Percentiles rank a stretch among this genome's conserved stretches.
phyloP scores from a whole-genome alignment of 352 stramenopile genomes.

The Phytophthora niederhauseri region DNA sequence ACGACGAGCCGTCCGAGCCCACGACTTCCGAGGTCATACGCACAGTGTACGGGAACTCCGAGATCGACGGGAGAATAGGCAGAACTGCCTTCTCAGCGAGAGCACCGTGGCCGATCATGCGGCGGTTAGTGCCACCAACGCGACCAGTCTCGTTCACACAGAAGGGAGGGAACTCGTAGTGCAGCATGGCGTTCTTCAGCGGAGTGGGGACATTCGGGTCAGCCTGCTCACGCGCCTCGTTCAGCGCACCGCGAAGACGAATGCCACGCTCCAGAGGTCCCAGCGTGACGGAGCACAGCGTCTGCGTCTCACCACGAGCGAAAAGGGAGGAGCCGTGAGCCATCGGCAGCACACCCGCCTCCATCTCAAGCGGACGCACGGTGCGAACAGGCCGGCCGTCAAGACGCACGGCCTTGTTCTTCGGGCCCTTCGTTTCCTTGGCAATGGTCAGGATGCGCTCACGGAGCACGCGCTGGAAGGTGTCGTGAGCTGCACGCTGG shows the following conservation, averaged over 20 bases:
- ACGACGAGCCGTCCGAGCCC: constrained; percentile 94
- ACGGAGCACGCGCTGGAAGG: constrained; percentile 76
- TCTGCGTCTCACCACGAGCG: constrained; percentile 89
- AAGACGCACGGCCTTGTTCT: constrained; percentile 65
- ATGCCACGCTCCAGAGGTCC: constrained; percentile 80
- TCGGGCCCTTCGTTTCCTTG: constrained; percentile 28
- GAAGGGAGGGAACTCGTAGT: constrained; percentile 99
- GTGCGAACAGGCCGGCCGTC: constrained; percentile 86
- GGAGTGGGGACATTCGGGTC: constrained; percentile 39
- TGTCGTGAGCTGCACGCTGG: constrained; percentile 75
- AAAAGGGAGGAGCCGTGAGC: constrained; percentile 92
- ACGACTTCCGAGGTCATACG: constrained; percentile 97
- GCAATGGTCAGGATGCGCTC: constrained; percentile 56
- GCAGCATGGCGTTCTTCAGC: constrained; percentile 93
- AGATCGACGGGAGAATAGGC: constrained; percentile 90
- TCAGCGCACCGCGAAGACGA: constrained; percentile 62
- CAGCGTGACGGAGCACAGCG: constrained; percentile 90
- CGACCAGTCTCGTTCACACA: constrained; percentile 96
- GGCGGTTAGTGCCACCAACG: constrained; percentile 82
- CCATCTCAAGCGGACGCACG: constrained; percentile 88
- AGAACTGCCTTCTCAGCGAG: constrained; percentile 96
- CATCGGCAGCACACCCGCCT: constrained; percentile 88
- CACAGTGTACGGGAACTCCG: constrained; percentile 97
- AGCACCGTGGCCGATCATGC: constrained; percentile 97
- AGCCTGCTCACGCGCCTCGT: constrained; percentile 44